These are phyloP conservation scores for Starmerella vaccinii DNA, from an alignment of 805 yeast species.

Conservation along the genomic window DNA sequence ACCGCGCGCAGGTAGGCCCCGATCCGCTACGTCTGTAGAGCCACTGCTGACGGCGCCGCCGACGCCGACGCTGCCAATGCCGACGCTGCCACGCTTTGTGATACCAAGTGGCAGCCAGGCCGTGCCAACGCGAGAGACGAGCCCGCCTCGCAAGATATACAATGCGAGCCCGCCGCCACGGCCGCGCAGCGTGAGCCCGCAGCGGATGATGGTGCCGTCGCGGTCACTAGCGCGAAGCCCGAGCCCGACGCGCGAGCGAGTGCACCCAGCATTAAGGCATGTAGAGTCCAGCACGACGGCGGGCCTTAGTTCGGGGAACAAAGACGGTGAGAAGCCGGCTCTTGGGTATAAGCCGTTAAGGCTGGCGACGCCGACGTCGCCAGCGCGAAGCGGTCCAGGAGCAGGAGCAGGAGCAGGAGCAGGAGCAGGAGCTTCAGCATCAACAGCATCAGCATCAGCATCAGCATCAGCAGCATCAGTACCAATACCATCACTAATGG, in stretches of 20 bases:
- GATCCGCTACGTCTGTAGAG: neutral
- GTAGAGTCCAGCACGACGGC: neutral
- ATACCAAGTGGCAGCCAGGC: neutral
- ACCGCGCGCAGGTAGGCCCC: neutral
- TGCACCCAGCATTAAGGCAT: neutral
- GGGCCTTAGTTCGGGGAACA: neutral
- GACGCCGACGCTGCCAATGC: neutral
- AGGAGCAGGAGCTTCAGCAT: no score
- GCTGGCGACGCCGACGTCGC: conserved; percentile 3
- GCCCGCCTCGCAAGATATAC: conserved; percentile 10
- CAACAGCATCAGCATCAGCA: no score
- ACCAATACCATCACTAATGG: no score
- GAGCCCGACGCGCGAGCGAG: conserved; percentile 8
- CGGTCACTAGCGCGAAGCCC: conserved; percentile 5
- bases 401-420: neutral
- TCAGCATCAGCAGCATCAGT: no score
- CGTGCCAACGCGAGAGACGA: neutral
- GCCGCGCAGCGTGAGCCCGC: conserved; percentile 16
- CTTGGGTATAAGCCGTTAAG: conserved; percentile 3
- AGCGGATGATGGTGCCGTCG: neutral
- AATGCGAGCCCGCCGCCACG: conserved; percentile 4
- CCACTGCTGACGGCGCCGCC: neutral
- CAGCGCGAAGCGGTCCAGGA: neutral
- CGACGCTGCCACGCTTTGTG: neutral
- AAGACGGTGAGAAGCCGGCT: neutral